A percentile compares a stretch with the other conserved stretches of the same genome.
These are phyloP conservation scores for Tetradesmus obliquus DNA, from an alignment of 139 green algal genomes.

Conservation along the genomic window DNA sequence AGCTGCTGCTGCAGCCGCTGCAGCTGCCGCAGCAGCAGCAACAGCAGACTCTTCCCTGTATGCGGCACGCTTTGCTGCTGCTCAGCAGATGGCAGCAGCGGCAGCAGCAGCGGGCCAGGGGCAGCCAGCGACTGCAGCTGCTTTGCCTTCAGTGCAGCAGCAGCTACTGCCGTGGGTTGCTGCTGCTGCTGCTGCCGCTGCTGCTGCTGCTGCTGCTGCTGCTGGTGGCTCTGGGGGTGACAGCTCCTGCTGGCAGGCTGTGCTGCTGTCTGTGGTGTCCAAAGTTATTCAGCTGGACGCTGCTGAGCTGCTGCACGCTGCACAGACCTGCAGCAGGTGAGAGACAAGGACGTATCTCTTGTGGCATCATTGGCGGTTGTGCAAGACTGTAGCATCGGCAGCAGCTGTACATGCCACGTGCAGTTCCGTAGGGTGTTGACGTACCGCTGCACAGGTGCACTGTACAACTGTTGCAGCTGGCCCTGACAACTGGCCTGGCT, in stretches of 20 bases:
- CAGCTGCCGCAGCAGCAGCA: not conserved
- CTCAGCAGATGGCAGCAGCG: not conserved
- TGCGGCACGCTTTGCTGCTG: not conserved
- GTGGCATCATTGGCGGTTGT: not conserved
- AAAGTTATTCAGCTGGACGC: not conserved
- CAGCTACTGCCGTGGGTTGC: not conserved
- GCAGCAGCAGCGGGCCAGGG: not conserved
- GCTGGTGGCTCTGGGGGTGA: not conserved
- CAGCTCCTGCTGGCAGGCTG: not conserved
- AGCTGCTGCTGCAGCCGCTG: constrained; percentile 18
- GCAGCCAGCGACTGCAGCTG: not conserved
- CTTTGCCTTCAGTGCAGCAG: not conserved
- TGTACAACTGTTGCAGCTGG: too few species aligned
- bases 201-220: not conserved
- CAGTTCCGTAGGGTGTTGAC: too few species aligned
- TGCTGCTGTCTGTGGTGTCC: not conserved
- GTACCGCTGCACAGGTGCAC: too few species aligned
- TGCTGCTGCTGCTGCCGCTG: not conserved
- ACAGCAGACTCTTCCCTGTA: too few species aligned
- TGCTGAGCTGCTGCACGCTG: not conserved
- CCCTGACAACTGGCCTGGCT: not conserved
- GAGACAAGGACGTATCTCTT: not conserved
- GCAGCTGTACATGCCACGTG: too few species aligned
- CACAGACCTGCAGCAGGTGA: not conserved
- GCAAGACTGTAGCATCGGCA: too few species aligned